A percentile compares a stretch with the other conserved stretches of the same genome.
Evolutionary conservation across 1,284 basidiomycete species (phyloP).

Genomic region (Exobasidium rhododendri): DNA sequence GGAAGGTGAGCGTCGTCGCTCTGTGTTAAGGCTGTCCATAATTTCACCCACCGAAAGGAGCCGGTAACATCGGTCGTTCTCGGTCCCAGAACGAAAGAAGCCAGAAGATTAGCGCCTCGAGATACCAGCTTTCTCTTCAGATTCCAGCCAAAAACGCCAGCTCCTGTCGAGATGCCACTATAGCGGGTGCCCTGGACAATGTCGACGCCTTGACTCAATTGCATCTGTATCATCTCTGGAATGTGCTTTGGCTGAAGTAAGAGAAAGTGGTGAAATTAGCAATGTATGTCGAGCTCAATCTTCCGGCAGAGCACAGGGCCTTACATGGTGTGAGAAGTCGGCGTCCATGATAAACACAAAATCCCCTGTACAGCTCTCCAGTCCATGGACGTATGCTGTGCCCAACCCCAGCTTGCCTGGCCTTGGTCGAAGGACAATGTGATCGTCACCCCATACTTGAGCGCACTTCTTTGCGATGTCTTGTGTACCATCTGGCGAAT

Average conservation of each 20-base stretch:
- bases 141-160: conserved; percentile 43
- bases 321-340: conserved; percentile 87
- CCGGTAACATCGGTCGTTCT: conserved; percentile 42
- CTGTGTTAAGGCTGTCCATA: too few species aligned
- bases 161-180: conserved; percentile 37
- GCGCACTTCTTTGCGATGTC: conserved; percentile 77
- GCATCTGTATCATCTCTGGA: conserved; percentile 35
- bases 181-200: conserved; percentile 43
- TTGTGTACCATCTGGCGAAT: conserved; percentile 85
- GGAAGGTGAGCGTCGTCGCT: too few species aligned
- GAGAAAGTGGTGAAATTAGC: background rate
- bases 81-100: conserved; percentile 35
- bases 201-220: conserved; percentile 27
- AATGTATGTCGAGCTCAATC: background rate
- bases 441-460: conserved; percentile 74
- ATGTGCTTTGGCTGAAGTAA: conserved; percentile 33
- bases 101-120: conserved; percentile 36
- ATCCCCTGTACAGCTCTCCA: conserved; percentile 82
- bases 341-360: conserved; percentile 97
- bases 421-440: conserved; percentile 77
- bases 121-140: conserved; percentile 42
- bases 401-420: conserved; percentile 84
- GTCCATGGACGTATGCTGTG: conserved; percentile 85
- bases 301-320: conserved; percentile 49
- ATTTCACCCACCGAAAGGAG: conserved; percentile 57